Base-by-base conservation (phyloP, 2,329 filamentous ascomycete species). In the Metarhizium anisopliae region DNA sequence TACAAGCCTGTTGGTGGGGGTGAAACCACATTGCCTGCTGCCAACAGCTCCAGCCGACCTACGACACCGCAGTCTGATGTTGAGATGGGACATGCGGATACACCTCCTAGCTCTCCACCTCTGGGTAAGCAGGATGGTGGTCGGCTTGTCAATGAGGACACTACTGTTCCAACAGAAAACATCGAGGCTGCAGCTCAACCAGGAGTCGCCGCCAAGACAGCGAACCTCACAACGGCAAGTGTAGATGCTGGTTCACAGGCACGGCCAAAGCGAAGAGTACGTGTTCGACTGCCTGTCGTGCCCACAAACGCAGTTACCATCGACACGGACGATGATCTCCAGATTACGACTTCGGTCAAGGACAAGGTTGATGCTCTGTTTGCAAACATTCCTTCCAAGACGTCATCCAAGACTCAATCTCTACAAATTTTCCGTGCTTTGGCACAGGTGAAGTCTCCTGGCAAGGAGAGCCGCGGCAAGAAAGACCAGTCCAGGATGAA, bases 21-120 rank as follows among this genome's bases (percentile, higher is more conserved):
- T 3, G 61, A 16, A 29, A n/a, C 68, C 8, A 56, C 64, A 2
- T 65, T 67, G 51, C 65, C 50, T 52, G 73, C 76, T 55, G 70
- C 72, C 13, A 62, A 73, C 6, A 84, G 78, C 66, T 88, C 86
- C 3, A 85, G 82, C 60, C 72, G 77, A 35, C 74, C 77, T 1
- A 70, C 71, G 3, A 76, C 79, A 3, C 79, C 80, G 3, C 74
- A 74, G 38, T 79, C 79, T 6, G 80, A 85, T 63, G 67, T 70
- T 2, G 80, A 82, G 60, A 74, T 74, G 70, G 72, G 67, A 51
- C 74, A 77, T 20, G 72, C 72, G 16, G 80, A 81, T 14, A 90
- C 87, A 0, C 87, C 87, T 2, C 89, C 87, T 2, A 94, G 88
- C 56, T 93, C 90, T 25, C 82, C 81, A 5, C 78, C 79, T 3